Evolutionary conservation across 257 asterid species (phyloP).

Genomic region (Gentiana macrophylla): DNA sequence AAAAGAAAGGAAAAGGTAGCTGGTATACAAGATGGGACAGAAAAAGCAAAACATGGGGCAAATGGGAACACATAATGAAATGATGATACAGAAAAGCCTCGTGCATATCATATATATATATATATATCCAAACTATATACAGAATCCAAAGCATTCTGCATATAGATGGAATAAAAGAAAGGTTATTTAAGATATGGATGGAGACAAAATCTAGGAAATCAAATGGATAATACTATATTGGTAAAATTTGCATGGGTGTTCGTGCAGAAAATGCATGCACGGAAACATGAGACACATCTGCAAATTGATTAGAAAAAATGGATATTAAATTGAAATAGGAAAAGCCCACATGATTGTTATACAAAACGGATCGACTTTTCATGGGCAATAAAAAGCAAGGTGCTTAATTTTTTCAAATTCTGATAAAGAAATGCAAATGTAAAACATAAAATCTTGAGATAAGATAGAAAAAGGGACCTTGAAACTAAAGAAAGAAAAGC

Average conservation of each 20-base stretch:
- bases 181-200: neutral
- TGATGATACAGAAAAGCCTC: too few relatives aligned
- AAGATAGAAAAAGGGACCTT: conserved; percentile 3
- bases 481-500: neutral
- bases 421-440: too few relatives aligned
- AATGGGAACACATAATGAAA: conserved; percentile 13
- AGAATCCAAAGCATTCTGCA: too few relatives aligned
- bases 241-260: conserved; percentile 5
- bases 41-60: conserved; percentile 4
- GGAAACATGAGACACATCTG: neutral
- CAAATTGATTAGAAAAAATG: neutral
- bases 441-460: too few relatives aligned
- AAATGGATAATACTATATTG: neutral
- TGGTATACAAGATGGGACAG: conserved; percentile 1
- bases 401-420: too few relatives aligned
- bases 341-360: neutral
- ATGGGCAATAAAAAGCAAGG: too few relatives aligned
- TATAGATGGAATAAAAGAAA: too few relatives aligned
- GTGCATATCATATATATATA: too few relatives aligned
- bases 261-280: conserved; percentile 2
- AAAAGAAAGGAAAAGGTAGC: neutral
- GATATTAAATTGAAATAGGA: neutral
- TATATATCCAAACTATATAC: too few relatives aligned
- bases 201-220: conserved; percentile 6
- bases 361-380: neutral